Evolutionary conservation across 192 early-diverging fungal genomes (phyloP).

Genomic region (Gonapodya sp.): DNA sequence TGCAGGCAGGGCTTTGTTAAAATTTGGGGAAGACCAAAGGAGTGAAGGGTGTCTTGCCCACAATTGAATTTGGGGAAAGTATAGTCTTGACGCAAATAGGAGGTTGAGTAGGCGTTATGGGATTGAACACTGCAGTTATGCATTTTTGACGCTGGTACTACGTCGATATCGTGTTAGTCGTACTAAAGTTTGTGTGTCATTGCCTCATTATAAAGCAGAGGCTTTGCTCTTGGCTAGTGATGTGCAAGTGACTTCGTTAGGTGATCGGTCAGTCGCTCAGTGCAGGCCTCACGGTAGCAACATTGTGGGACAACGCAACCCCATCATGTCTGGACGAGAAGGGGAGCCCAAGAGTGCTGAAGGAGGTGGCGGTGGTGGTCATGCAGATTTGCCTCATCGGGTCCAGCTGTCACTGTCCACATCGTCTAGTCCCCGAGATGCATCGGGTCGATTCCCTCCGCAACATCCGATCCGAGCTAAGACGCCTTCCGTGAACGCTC

Average conservation of each 20-base stretch:
- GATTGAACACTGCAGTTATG: background rate
- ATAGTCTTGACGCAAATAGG: too few species aligned
- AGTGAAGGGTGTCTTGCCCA: background rate
- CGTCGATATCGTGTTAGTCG: too few species aligned
- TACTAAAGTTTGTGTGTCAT: too few species aligned
- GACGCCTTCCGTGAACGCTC: too few species aligned
- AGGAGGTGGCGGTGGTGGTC: background rate
- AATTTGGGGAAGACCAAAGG: conserved; percentile 58
- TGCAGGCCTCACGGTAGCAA: too few species aligned
- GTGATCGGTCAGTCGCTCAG: too few species aligned
- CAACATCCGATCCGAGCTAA: background rate
- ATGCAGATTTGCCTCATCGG: background rate
- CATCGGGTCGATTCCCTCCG: background rate
- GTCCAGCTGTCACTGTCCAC: background rate
- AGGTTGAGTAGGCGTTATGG: background rate
- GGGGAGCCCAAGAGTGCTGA: background rate
- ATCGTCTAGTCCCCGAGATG: background rate
- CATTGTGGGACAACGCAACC: background rate
- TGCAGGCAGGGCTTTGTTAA: conserved; percentile 63
- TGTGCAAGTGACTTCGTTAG: too few species aligned
- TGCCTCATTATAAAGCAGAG: too few species aligned
- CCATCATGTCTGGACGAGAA: background rate
- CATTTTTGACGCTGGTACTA: too few species aligned
- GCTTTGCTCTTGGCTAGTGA: too few species aligned
- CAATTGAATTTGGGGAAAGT: too few species aligned